Base-by-base conservation (phyloP, 352 stramenopile genomes). In the Pythium aquatile region DNA sequence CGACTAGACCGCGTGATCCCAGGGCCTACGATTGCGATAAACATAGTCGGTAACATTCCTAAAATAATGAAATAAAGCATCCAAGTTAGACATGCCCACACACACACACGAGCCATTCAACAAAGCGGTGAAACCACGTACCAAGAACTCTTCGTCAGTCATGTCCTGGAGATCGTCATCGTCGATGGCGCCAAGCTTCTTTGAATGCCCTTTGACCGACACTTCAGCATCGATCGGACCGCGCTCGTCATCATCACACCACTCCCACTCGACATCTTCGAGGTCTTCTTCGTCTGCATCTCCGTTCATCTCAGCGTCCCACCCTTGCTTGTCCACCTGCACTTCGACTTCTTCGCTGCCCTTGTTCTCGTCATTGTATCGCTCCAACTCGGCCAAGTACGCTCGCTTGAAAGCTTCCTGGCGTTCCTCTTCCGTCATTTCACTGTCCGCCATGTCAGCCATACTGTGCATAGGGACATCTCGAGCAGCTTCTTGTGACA, bases 71-170 rank as follows among this genome's bases (percentile, higher is more conserved):
- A 14, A 64, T 10, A 55, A 9, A 16, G 20, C 30, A 16, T 16
- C n/a, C 29, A 11, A 8, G 24, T 51, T 30, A 51, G 44, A 28
- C 24, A 8, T 28, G 20, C 20, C 7, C n/a, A 8, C n/a, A 51
- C 26, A n/a, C 44, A 47, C 26, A 56, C 14, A 53, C 28, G 20
- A 24, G 20, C 33, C 30, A 11, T 59, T 44, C 17, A 48, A 58
- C 48, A 24, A 29, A 63, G 52, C 14, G 51, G 2, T 13, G 10
- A n/a, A 6, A 44, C 42, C 17, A 69, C 78, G 48, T 75, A 93
- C 86, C 80, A 94, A 59, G 66, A 94, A 96, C 61, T 96, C 87
- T 42, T 93, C 79, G 47, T 90, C 73, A 14, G 83, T 92, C 87
- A 96, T 94, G 37, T 79, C 79, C 24, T 89, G 73, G 40, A 96